phyloP scores from a whole-genome alignment of 805 yeast species.

The Phaffomyces antillensis region DNA sequence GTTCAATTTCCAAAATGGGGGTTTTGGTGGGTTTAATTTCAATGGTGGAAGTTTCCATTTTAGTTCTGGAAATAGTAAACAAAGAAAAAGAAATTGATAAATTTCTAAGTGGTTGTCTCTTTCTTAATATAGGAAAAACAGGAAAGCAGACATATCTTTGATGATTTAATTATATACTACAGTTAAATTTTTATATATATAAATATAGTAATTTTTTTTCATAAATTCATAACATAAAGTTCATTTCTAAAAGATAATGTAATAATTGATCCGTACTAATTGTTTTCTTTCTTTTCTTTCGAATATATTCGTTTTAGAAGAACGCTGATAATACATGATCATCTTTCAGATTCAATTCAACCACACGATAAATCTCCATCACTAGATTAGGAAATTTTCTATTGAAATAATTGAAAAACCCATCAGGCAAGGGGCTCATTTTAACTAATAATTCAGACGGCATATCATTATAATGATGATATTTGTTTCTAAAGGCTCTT shows the following conservation, averaged over 20 bases:
- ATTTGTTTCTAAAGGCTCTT: slow-evolving; percentile 86
- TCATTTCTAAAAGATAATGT: background rate
- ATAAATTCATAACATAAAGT: background rate
- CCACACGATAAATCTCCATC: slow-evolving; percentile 64
- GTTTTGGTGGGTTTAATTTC: slow-evolving; percentile 2
- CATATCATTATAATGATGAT: slow-evolving; percentile 89
- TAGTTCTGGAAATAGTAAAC: background rate
- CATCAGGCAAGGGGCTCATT: slow-evolving; percentile 79
- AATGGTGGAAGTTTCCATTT: background rate
- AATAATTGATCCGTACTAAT: background rate
- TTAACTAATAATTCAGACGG: slow-evolving; percentile 56
- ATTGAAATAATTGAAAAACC: slow-evolving; percentile 74
- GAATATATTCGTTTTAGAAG: slow-evolving; percentile 18
- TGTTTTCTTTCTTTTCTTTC: background rate
- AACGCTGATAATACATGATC: slow-evolving; percentile 54
- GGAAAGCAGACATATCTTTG: no score
- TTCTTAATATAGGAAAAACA: no score
- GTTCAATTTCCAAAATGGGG: background rate
- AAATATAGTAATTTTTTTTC: background rate
- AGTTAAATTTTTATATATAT: background rate
- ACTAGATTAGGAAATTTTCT: slow-evolving; percentile 69
- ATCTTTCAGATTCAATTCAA: slow-evolving; percentile 46
- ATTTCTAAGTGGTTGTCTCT: no score
- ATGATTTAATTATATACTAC: no score
- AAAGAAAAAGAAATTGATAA: background rate